Conservation (phyloP, 331 rosid species). For the Cucumis variabilis region DNA sequence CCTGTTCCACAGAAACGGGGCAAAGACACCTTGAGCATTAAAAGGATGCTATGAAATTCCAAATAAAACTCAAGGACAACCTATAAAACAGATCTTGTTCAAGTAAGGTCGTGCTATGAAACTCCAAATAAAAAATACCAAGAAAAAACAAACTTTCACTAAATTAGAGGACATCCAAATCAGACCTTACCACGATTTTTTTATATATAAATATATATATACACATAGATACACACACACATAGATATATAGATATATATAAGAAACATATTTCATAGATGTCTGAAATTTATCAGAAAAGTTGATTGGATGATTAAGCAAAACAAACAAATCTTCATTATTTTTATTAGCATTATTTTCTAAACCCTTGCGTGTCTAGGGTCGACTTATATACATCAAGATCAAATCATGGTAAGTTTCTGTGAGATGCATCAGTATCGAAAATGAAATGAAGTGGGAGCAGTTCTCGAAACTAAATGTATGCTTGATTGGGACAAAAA, state of each 20-base stretch:
- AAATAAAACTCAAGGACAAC: background rate
- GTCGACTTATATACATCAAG: conserved; percentile 7
- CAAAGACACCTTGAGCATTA: conserved; percentile 27
- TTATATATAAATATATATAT: too few species aligned
- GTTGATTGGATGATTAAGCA: conserved; percentile 1
- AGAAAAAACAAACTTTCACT: conserved; percentile 1
- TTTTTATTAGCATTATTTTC: conserved; percentile 15
- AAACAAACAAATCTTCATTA: background rate
- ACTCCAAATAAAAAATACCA: conserved; percentile 9
- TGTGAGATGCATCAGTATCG: background rate
- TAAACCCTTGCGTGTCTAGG: background rate
- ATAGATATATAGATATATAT: too few species aligned
- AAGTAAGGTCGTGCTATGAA: background rate
- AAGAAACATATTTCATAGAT: too few species aligned
- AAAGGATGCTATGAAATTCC: background rate
- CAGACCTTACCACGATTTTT: background rate
- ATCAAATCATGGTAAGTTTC: background rate
- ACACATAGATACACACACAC: too few species aligned
- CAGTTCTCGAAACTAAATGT: background rate
- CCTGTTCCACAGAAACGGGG: conserved; percentile 51
- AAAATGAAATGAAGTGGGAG: conserved; percentile 9
- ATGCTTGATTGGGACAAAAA: background rate
- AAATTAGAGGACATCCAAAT: conserved; percentile 9
- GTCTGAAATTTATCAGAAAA: background rate
- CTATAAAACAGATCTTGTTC: too few species aligned